phyloP scores from a whole-genome alignment of 306 rosid genomes.

The Herpetospermum pedunculosum region DNA sequence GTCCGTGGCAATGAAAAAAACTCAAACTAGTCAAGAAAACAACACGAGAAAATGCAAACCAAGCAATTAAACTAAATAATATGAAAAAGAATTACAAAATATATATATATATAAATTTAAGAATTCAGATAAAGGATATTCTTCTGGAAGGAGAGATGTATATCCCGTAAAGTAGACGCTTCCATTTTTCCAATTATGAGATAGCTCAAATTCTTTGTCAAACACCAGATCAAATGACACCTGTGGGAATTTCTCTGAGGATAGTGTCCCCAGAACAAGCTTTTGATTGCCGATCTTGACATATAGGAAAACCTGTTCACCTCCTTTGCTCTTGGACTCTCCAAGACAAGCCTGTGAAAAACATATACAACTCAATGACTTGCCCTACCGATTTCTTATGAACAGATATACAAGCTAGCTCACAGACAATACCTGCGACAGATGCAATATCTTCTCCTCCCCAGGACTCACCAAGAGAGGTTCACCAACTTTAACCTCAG shows the following conservation, averaged over 20 bases:
- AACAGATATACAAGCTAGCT: not conserved
- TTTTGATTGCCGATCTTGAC: slow-evolving; percentile 37
- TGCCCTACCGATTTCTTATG: not conserved
- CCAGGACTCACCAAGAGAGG: slow-evolving; percentile 7
- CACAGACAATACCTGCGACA: slow-evolving; percentile 5
- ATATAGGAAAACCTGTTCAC: slow-evolving; percentile 35
- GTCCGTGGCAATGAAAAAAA: not conserved
- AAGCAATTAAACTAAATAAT: slow-evolving; percentile 9
- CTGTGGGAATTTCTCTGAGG: slow-evolving; percentile 45
- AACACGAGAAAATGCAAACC: not conserved
- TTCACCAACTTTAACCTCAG: slow-evolving; percentile 11
- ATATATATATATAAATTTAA: too few relatives aligned
- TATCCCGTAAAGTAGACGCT: slow-evolving; percentile 53
- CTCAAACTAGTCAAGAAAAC: slow-evolving; percentile 31
- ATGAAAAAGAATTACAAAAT: not conserved
- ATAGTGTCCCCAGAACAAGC: slow-evolving; percentile 48
- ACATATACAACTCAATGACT: not conserved
- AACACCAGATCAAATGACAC: slow-evolving; percentile 47
- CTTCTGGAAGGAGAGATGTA: slow-evolving; percentile 2
- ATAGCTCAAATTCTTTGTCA: slow-evolving; percentile 48
- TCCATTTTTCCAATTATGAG: slow-evolving; percentile 58
- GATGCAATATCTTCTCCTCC: slow-evolving; percentile 7
- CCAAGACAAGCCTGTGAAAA: slow-evolving; percentile 48
- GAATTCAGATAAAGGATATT: slow-evolving; percentile 35
- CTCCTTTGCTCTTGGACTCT: slow-evolving; percentile 35